phyloP scores from a whole-genome alignment of 1,139 yeast species.

The Yamadazyma dendronema region DNA sequence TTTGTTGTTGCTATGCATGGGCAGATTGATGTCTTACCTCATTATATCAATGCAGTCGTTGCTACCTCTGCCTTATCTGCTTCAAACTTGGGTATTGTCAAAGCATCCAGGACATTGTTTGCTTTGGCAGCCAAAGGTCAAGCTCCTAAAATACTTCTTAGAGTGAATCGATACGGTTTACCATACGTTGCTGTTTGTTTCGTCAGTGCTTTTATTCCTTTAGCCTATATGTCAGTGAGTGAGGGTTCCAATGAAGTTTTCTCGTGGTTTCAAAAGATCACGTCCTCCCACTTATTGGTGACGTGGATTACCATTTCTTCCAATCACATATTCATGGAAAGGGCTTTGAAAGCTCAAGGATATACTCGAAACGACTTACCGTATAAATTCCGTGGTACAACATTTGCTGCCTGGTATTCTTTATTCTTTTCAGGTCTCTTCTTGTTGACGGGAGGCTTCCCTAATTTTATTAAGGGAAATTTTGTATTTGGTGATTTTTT shows the following conservation, averaged over 20 bases:
- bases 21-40: slow-evolving; percentile 38
- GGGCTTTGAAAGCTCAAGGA: slow-evolving; percentile 32
- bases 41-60: slow-evolving; percentile 53
- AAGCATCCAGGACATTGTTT: slow-evolving; percentile 51
- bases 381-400: slow-evolving; percentile 23
- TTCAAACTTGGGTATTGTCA: slow-evolving; percentile 51
- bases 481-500: slow-evolving; percentile 32
- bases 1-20: slow-evolving; percentile 41
- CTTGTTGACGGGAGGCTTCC: slow-evolving; percentile 39
- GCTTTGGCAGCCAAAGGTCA: slow-evolving; percentile 48
- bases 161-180: slow-evolving; percentile 53
- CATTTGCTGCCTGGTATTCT: slow-evolving; percentile 33
- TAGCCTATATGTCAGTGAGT: slow-evolving; percentile 58
- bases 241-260: slow-evolving; percentile 48
- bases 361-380: slow-evolving; percentile 34
- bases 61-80: slow-evolving; percentile 51
- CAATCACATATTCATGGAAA: slow-evolving; percentile 34
- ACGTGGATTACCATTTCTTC: slow-evolving; percentile 43
- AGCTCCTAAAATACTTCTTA: slow-evolving; percentile 42
- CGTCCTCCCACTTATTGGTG: slow-evolving; percentile 57
- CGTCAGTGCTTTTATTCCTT: slow-evolving; percentile 51
- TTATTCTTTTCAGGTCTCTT: slow-evolving; percentile 29
- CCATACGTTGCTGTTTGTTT: slow-evolving; percentile 50
- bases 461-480: slow-evolving; percentile 33
- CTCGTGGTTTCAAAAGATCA: slow-evolving; percentile 62